phyloP scores from a whole-genome alignment of 2,329 filamentous ascomycete species.

The Aspergillus quadricinctus region DNA sequence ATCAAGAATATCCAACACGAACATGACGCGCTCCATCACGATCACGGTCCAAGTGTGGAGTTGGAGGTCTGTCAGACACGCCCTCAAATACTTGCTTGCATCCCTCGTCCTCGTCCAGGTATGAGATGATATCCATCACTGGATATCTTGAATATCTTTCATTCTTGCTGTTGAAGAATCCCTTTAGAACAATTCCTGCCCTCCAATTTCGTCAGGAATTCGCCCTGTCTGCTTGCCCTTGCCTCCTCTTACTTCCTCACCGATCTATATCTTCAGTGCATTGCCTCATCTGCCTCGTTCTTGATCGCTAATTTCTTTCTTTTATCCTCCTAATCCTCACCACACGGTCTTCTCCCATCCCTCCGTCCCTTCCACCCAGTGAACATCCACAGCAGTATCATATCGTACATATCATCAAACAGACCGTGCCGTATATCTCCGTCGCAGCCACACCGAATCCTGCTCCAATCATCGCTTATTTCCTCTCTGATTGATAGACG shows the following conservation, averaged over 20 bases:
- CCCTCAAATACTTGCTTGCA: not conserved
- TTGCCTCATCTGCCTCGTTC: constrained; percentile 4
- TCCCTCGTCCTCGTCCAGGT: not conserved
- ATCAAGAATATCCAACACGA: not conserved
- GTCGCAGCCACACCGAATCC: not conserved
- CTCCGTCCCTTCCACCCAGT: not conserved
- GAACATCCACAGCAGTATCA: not conserved
- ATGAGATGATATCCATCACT: not conserved
- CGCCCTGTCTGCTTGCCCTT: constrained; percentile 2
- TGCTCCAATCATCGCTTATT: constrained; percentile 2
- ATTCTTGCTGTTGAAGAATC: not conserved
- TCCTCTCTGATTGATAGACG: not conserved
- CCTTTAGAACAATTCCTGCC: constrained; percentile 4
- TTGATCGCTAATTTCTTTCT: not conserved
- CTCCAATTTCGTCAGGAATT: constrained; percentile 1
- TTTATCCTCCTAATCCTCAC: constrained; percentile 1
- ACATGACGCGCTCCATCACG: not conserved
- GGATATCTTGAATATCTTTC: not conserved
- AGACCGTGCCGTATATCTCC: not conserved
- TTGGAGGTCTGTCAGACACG: not conserved
- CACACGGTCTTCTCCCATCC: not conserved
- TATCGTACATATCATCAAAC: not conserved
- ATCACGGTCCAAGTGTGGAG: not conserved
- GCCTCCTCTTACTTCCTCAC: constrained; percentile 3
- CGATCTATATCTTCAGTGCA: constrained; percentile 8